A percentile compares a stretch with the other conserved stretches of the same genome.
These are phyloP conservation scores for Elsinoe batatas DNA, from an alignment of 2,329 filamentous ascomycete species.

Conservation along the genomic window DNA sequence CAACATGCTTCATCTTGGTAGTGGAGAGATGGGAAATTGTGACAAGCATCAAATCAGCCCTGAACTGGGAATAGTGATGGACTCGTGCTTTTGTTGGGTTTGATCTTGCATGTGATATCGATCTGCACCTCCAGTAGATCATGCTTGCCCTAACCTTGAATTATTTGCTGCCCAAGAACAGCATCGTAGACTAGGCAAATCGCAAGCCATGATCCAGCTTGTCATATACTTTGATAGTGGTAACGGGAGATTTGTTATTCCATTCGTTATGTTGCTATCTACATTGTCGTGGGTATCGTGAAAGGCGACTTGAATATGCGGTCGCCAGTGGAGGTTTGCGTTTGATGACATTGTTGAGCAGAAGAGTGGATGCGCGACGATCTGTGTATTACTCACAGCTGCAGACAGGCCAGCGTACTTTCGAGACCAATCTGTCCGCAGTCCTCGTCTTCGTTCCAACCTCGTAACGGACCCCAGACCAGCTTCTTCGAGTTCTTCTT, in stretches of 20 bases:
- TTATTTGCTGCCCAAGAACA: background rate
- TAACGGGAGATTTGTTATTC: background rate
- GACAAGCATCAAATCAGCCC: background rate
- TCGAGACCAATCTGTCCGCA: constrained; percentile 17
- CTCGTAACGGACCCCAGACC: constrained; percentile 58
- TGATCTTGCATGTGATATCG: constrained; percentile 1
- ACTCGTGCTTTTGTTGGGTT: background rate
- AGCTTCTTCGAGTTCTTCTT: constrained; percentile 43
- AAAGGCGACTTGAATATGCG: no score
- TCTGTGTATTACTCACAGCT: background rate
- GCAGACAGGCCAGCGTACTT: constrained; percentile 16
- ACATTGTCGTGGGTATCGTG: background rate
- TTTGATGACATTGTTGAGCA: background rate
- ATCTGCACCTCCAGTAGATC: background rate
- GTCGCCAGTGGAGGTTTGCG: background rate
- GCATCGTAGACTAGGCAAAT: background rate
- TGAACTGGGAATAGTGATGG: constrained; percentile 1
- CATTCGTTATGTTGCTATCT: background rate
- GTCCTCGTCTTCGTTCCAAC: constrained; percentile 51
- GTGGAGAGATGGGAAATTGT: constrained; percentile 10
- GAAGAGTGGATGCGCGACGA: no score
- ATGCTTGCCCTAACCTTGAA: background rate
- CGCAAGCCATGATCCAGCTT: background rate
- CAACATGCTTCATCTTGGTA: background rate
- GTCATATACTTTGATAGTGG: background rate